Evolutionary conservation across 441 rosid genomes (phyloP).

Genomic region (Manihot esculenta): DNA sequence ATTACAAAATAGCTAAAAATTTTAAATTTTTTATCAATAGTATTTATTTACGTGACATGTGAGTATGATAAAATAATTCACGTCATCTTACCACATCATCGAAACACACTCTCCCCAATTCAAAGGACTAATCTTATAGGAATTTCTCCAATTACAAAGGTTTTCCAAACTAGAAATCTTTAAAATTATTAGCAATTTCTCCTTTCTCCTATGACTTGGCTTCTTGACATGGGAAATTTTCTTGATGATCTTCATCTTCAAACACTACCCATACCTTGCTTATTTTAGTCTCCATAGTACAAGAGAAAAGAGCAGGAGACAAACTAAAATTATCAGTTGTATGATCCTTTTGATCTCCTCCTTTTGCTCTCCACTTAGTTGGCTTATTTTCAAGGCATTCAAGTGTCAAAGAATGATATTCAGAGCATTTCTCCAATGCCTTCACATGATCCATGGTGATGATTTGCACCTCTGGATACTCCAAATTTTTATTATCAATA

Average conservation of each 20-base stretch:
- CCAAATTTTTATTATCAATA: slow-evolving; percentile 49
- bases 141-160: too few species aligned
- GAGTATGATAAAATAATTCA: too few species aligned
- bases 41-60: too few species aligned
- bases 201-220: too few species aligned
- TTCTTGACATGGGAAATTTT: neutral
- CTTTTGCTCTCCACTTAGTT: slow-evolving; percentile 20
- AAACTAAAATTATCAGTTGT: neutral
- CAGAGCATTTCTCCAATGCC: slow-evolving; percentile 54
- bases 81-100: too few species aligned
- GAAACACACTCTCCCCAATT: too few species aligned
- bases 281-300: slow-evolving; percentile 56
- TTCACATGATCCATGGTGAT: slow-evolving; percentile 53
- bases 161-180: too few species aligned
- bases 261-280: slow-evolving; percentile 77
- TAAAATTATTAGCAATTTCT: too few species aligned
- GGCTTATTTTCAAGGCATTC: slow-evolving; percentile 23
- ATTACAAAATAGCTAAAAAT: too few species aligned
- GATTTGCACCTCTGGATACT: slow-evolving; percentile 60
- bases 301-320: slow-evolving; percentile 13
- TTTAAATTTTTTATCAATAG: too few species aligned
- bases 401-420: slow-evolving; percentile 16
- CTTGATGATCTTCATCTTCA: slow-evolving; percentile 42
- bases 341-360: slow-evolving; percentile 17
- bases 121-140: too few species aligned